Evolutionary conservation across 176 grass and related monocot species (phyloP).

Genomic region (Cenchrus fungigraminus): DNA sequence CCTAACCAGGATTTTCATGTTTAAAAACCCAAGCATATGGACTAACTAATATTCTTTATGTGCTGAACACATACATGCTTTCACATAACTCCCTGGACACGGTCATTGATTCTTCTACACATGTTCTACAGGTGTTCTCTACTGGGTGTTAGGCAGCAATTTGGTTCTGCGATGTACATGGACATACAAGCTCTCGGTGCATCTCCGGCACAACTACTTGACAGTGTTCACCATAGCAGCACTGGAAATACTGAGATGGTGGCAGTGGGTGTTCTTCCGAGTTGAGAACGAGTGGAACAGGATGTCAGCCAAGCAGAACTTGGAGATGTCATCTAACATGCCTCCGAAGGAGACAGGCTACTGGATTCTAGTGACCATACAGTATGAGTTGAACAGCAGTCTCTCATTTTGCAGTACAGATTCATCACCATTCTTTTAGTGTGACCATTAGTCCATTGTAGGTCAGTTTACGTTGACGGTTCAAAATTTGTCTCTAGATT

Average conservation of each 20-base stretch:
- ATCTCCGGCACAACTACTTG: conserved; percentile 96
- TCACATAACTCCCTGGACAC: not conserved
- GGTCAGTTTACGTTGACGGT: conserved; percentile 3
- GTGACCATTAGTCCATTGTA: not conserved
- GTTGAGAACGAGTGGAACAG: conserved; percentile 99
- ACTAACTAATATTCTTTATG: conserved; percentile 65
- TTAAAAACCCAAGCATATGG: conserved; percentile 72
- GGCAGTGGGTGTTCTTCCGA: conserved; percentile 96
- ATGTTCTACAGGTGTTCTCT: conserved; percentile 64
- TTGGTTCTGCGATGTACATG: conserved; percentile 89
- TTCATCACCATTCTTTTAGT: conserved; percentile 51
- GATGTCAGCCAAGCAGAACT: conserved; percentile 73
- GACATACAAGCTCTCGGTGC: conserved; percentile 98
- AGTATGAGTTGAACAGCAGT: conserved; percentile 19
- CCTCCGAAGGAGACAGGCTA: conserved; percentile 72
- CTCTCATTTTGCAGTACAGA: not conserved
- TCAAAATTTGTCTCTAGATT: conserved; percentile 46
- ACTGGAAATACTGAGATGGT: conserved; percentile 82
- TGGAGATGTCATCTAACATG: conserved; percentile 72
- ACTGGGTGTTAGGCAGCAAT: conserved; percentile 93
- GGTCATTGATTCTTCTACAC: not conserved
- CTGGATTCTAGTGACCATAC: conserved; percentile 59
- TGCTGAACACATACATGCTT: conserved; percentile 30
- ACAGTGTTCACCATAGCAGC: conserved; percentile 87
- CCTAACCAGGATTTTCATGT: conserved; percentile 90